A percentile compares a stretch with the other conserved stretches of the same genome.
Evolutionary conservation across 2,329 filamentous ascomycete species (phyloP).

Genomic region (Tolypocladium nubicola): DNA sequence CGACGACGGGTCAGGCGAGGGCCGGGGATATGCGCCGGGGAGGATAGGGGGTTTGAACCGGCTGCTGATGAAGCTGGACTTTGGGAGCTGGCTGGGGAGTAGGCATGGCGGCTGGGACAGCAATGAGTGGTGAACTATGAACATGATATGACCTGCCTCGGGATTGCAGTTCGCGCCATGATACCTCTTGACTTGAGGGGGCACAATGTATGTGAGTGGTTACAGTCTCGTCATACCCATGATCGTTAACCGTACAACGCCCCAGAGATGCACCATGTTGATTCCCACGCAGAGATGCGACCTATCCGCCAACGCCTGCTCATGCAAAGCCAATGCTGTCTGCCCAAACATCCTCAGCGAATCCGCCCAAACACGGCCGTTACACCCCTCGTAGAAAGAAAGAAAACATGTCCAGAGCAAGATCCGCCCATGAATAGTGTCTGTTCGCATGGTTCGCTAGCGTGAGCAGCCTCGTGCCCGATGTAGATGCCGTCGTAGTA

Average conservation of each 20-base stretch:
- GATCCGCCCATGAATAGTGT: not conserved
- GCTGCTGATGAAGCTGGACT: conserved; percentile 84
- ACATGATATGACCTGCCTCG: not conserved
- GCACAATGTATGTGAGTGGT: not conserved
- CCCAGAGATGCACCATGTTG: not conserved
- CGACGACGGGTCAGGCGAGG: conserved; percentile 24
- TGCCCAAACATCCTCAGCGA: not conserved
- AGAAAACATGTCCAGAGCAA: not conserved
- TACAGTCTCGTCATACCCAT: not conserved
- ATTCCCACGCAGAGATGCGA: no score
- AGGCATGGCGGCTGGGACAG: conserved; percentile 10
- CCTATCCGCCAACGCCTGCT: not conserved
- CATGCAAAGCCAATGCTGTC: not conserved
- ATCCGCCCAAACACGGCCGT: no score
- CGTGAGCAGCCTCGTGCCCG: not conserved
- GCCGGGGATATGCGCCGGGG: conserved; percentile 50
- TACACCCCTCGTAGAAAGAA: not conserved
- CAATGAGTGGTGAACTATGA: not conserved
- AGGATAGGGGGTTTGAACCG: conserved; percentile 73
- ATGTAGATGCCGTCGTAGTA: not conserved
- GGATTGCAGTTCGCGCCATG: not conserved
- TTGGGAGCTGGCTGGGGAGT: conserved; percentile 45
- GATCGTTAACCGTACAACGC: not conserved
- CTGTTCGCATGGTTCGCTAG: not conserved
- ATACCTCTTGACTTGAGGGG: no score